These are phyloP conservation scores for Neurospora discreta DNA, from an alignment of 495 filamentous ascomycete genomes.

Conservation along the genomic window DNA sequence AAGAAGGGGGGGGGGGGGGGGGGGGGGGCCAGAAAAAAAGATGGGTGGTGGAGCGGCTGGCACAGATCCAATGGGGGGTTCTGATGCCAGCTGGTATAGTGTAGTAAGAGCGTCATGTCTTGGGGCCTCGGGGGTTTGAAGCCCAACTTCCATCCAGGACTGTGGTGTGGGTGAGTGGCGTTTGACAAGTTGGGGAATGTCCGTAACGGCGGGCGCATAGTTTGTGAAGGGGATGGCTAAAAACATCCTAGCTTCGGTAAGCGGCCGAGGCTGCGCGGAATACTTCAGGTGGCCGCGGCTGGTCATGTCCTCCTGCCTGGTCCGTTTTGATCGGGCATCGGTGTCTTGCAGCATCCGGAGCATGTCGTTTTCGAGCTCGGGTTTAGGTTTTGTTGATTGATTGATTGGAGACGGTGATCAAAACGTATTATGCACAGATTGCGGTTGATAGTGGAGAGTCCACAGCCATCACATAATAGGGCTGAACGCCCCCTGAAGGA, in stretches of 20 bases:
- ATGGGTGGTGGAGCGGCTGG: neutral
- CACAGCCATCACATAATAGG: neutral
- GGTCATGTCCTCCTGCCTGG: neutral
- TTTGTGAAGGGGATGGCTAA: neutral
- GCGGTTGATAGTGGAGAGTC: neutral
- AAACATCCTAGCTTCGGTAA: neutral
- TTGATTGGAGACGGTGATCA: neutral
- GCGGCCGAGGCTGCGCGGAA: neutral
- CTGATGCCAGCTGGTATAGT: neutral
- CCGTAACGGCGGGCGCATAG: constrained; percentile 5
- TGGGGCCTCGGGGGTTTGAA: neutral
- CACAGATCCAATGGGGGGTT: neutral
- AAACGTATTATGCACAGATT: neutral
- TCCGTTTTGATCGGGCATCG: neutral
- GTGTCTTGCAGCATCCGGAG: neutral
- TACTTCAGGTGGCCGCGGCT: neutral
- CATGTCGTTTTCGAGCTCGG: neutral
- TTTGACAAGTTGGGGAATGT: constrained; percentile 16
- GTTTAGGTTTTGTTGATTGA: neutral
- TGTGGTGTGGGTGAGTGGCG: neutral
- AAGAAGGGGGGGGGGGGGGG: neutral
- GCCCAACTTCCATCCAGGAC: neutral
- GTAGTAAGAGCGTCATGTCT: neutral
- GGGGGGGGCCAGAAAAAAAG: neutral
- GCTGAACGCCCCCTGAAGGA: neutral